These are phyloP conservation scores for Rhodomyrtus psidioides DNA, from an alignment of 441 rosid species.

Conservation along the genomic window DNA sequence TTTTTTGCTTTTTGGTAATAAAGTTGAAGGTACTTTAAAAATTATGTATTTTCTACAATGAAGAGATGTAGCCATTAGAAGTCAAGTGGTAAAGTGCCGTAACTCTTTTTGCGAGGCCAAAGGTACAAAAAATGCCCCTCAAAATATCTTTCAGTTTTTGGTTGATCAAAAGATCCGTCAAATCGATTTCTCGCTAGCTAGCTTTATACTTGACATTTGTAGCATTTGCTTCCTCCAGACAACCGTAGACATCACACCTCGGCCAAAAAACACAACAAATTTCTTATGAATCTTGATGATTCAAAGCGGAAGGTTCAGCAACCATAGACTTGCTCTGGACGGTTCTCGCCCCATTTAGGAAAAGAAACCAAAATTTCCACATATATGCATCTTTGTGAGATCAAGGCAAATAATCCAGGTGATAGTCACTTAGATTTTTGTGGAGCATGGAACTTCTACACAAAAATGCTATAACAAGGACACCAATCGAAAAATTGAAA, in stretches of 20 bases:
- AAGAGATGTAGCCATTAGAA: neutral
- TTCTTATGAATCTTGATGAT: neutral
- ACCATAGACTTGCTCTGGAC: neutral
- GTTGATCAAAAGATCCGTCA: neutral
- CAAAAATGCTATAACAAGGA: neutral
- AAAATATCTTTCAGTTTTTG: neutral
- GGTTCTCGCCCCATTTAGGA: neutral
- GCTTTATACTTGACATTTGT: neutral
- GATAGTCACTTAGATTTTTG: neutral
- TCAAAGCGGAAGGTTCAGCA: neutral
- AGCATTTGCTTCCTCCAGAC: neutral
- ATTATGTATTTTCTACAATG: neutral
- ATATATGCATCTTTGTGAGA: neutral
- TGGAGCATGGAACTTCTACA: neutral
- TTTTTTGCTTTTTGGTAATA: neutral
- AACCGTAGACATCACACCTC: neutral
- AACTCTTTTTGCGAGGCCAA: neutral
- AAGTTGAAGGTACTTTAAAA: neutral
- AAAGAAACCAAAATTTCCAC: neutral
- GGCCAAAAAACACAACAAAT: neutral
- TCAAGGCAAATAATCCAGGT: neutral
- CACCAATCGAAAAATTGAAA: neutral
- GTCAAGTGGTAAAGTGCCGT: neutral
- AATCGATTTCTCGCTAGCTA: neutral
- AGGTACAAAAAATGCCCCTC: neutral